These are phyloP conservation scores for Monilinia aucupariae DNA, from an alignment of 2,329 filamentous ascomycete species.

Conservation along the genomic window DNA sequence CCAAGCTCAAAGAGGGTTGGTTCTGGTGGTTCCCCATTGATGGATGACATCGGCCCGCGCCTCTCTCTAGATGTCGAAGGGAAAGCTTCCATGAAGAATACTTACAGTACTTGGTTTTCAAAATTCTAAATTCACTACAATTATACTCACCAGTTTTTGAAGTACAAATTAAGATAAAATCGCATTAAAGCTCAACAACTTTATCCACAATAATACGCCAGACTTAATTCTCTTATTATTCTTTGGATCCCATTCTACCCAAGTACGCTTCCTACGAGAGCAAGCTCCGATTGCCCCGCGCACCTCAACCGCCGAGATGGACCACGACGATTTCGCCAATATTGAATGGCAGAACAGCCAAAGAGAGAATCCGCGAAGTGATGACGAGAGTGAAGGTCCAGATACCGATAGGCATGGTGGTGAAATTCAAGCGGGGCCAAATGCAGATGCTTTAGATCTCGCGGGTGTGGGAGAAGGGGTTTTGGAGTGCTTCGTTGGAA, in stretches of 20 bases:
- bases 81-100: constrained; percentile 6
- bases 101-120: background rate
- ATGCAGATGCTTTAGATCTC: constrained; percentile 44
- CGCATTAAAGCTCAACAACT: background rate
- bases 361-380: constrained; percentile 43
- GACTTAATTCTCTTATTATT: background rate
- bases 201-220: background rate
- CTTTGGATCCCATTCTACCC: background rate
- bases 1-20: constrained; percentile 13
- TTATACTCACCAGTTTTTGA: constrained; percentile 5
- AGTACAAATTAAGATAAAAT: constrained; percentile 14
- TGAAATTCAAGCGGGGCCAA: constrained; percentile 32
- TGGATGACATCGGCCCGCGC: constrained; percentile 15
- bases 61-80: background rate
- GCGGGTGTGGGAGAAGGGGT: constrained; percentile 64
- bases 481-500: constrained; percentile 76
- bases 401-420: constrained; percentile 17
- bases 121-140: constrained; percentile 5
- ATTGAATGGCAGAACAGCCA: constrained; percentile 67
- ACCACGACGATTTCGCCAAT: constrained; percentile 68
- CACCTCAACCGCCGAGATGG: constrained; percentile 28
- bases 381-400: constrained; percentile 31
- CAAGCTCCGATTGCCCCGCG: constrained; percentile 18
- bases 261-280: background rate
- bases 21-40: background rate